Evolutionary conservation across 768 basidiomycete genomes (phyloP), one percentile per base, ranked within the genome.

Genomic region (Pulveroboletus sp.): DNA sequence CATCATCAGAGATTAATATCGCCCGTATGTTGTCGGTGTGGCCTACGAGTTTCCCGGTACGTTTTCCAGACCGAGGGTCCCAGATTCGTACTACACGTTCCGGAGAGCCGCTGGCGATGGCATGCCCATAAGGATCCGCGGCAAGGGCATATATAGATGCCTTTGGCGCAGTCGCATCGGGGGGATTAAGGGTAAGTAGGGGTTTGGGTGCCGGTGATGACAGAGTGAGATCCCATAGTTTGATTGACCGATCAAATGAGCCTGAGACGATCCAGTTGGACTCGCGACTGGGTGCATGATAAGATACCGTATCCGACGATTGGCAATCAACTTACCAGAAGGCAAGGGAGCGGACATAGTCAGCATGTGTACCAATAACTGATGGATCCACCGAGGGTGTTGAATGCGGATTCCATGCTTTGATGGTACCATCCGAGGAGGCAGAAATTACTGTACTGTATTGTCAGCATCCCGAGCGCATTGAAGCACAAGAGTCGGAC

Each of bases 21-120:
- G 91, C 82, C 9, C 95, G 79, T 51, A 99, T 93, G 59, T 97
- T 98, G 68, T 99, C 96, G 0, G 95, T 95, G 65, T 99, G 95
- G 0, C 95, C 95, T 7, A 97, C 91, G 1, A 98, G 77, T 62
- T 96, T 92, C 11, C 85, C 80, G 3, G 78, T 83, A 37, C 88
- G 76, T 61, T 85, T 89, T 9, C 89, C 89, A 1, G 83, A 78
- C 14, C 96, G 77, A 4, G 94, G 92, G 63, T 99, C 96, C 93
- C 93, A 99, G 53, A 96, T 71, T 19, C 93, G 75, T 22, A 99
- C 74, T 2, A 97, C 88, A 20, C 90, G 78, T 64, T 97, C 95
- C 0, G 95, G 95, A 2, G 90, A 89, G 0, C 95, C 95, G 6
- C 89, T 88, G 13, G 86, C 94, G 29, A 99, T 79, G 5, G 84